phyloP scores from a whole-genome alignment of 2,329 filamentous ascomycete species.

The Falciphora oryzae region DNA sequence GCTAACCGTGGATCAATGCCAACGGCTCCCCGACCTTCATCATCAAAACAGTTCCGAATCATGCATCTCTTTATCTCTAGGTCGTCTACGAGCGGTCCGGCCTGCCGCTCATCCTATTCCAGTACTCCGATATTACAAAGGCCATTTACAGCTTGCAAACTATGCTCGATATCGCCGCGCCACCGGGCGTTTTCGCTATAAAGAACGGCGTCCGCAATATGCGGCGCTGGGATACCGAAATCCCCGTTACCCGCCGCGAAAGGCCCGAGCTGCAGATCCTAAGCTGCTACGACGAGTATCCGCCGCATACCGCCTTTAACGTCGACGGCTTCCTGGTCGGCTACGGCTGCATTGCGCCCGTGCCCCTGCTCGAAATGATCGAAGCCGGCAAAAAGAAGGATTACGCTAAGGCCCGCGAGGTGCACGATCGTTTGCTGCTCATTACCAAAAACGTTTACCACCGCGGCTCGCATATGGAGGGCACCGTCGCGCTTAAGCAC shows the following conservation, averaged over 20 bases:
- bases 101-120: slow-evolving; percentile 46
- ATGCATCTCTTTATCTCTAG: no score
- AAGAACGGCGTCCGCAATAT: slow-evolving; percentile 53
- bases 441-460: slow-evolving; percentile 50
- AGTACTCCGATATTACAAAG: slow-evolving; percentile 48
- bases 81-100: slow-evolving; percentile 42
- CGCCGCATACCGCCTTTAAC: slow-evolving; percentile 45
- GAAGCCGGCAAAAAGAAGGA: slow-evolving; percentile 43
- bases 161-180: slow-evolving; percentile 45
- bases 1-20: no score
- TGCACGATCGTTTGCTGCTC: slow-evolving; percentile 45
- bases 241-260: slow-evolving; percentile 43
- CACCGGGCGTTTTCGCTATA: slow-evolving; percentile 48
- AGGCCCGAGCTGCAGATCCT: slow-evolving; percentile 44
- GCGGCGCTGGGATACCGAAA: slow-evolving; percentile 51
- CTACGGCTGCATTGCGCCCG: slow-evolving; percentile 47
- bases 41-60: no score
- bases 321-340: slow-evolving; percentile 49
- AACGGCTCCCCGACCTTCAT: no score
- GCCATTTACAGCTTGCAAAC: slow-evolving; percentile 46
- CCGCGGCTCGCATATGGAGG: slow-evolving; percentile 49
- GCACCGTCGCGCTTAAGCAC: slow-evolving; percentile 46
- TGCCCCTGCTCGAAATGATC: slow-evolving; percentile 43
- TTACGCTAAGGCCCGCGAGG: slow-evolving; percentile 38
- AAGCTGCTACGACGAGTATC: slow-evolving; percentile 47